phyloP scores from a whole-genome alignment of 1,139 yeast genomes.

The Candida tropicalis region DNA sequence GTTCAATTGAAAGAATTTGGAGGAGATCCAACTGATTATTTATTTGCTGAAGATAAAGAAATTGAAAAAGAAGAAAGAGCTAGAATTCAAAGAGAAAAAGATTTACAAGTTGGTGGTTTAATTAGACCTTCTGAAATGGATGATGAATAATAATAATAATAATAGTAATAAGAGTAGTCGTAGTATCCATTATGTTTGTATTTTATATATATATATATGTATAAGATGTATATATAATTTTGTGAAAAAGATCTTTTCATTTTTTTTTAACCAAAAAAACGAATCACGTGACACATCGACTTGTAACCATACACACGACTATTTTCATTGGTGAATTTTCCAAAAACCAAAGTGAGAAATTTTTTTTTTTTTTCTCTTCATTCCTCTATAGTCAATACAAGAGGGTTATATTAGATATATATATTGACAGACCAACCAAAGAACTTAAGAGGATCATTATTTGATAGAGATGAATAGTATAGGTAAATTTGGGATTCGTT shows the following conservation, averaged over 20 bases:
- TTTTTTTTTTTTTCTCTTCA: not conserved
- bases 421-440: no score
- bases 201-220: no score
- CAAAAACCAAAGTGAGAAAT: not conserved
- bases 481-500: constrained; percentile 15
- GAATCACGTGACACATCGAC: not conserved
- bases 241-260: no score
- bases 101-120: constrained; percentile 88
- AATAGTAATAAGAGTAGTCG: no score
- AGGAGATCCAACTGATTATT: constrained; percentile 90
- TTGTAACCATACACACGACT: constrained; percentile 1
- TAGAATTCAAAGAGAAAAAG: constrained; percentile 74
- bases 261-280: no score
- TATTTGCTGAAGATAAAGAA: constrained; percentile 93
- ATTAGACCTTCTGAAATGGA: constrained; percentile 96
- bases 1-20: constrained; percentile 96
- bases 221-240: no score
- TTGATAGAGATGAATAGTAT: not conserved
- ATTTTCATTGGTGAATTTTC: no score
- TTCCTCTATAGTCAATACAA: no score
- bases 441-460: no score
- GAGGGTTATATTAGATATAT: no score
- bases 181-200: not conserved
- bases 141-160: constrained; percentile 42
- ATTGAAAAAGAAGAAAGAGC: constrained; percentile 70